Evolutionary conservation across 345 rosid species (phyloP).

Genomic region (Lepidium didymum): DNA sequence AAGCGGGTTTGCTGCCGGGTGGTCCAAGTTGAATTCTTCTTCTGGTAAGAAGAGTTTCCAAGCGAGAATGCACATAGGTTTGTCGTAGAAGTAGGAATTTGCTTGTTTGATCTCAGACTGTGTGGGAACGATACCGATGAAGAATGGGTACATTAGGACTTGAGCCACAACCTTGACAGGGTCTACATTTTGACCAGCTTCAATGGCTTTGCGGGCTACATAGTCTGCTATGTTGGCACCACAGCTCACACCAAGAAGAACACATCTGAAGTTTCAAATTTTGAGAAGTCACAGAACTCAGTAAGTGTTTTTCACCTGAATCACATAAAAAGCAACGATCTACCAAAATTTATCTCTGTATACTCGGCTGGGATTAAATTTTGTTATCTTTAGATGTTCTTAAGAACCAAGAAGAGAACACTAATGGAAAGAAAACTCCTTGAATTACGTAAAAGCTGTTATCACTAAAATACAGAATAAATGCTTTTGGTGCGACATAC

Average conservation of each 20-base stretch:
- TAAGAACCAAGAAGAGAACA: neutral
- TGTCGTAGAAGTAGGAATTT: slow-evolving; percentile 86
- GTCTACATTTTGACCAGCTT: slow-evolving; percentile 56
- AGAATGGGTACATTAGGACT: slow-evolving; percentile 86
- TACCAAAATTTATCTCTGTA: neutral
- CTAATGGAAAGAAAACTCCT: neutral
- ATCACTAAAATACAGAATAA: neutral
- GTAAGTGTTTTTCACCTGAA: slow-evolving; percentile 26
- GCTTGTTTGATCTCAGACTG: slow-evolving; percentile 82
- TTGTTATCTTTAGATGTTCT: neutral
- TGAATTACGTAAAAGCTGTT: neutral
- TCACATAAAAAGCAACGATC: slow-evolving; percentile 22
- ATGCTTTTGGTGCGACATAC: neutral
- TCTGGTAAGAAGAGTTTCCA: slow-evolving; percentile 86
- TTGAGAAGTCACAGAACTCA: slow-evolving; percentile 24
- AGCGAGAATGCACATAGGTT: slow-evolving; percentile 64
- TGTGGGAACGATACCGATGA: slow-evolving; percentile 72
- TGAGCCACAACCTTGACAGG: slow-evolving; percentile 96
- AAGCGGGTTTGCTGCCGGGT: slow-evolving; percentile 83
- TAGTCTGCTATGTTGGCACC: slow-evolving; percentile 85
- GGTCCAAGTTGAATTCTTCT: slow-evolving; percentile 71
- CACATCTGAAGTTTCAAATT: slow-evolving; percentile 45
- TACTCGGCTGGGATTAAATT: neutral
- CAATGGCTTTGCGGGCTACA: slow-evolving; percentile 71
- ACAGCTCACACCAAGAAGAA: slow-evolving; percentile 88